These are phyloP conservation scores for Suillus clintonianus DNA, from an alignment of 768 basidiomycete genomes.

Conservation along the genomic window DNA sequence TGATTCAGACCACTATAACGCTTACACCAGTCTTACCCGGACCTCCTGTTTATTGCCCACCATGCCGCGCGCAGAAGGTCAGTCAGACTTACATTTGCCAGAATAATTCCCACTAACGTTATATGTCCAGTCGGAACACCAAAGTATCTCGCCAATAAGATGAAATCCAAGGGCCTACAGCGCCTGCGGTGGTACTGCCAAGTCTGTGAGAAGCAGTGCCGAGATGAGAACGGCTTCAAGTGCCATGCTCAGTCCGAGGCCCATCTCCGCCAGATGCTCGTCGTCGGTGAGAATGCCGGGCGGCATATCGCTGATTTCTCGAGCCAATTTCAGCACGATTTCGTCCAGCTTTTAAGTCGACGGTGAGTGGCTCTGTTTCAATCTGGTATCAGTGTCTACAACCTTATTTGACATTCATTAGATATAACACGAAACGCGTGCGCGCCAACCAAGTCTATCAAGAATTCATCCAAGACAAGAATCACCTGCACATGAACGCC, in stretches of 20 bases:
- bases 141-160: constrained; percentile 90
- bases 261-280: constrained; percentile 95
- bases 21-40: constrained; percentile 1
- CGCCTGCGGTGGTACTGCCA: constrained; percentile 98
- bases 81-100: constrained; percentile 1
- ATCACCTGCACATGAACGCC: constrained; percentile 96
- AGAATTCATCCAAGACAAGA: constrained; percentile 94
- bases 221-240: constrained; percentile 99
- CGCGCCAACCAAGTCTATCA: constrained; percentile 95
- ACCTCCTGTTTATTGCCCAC: constrained; percentile 20
- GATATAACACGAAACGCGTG: constrained; percentile 91
- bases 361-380: constrained; percentile 47
- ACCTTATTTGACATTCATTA: constrained; percentile 4
- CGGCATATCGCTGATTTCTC: constrained; percentile 92
- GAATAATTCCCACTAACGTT: background rate
- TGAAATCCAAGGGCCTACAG: constrained; percentile 97
- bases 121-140: constrained; percentile 71
- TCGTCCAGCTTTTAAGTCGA: constrained; percentile 86
- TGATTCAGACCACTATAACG: background rate
- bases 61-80: constrained; percentile 89
- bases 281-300: constrained; percentile 93
- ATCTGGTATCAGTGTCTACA: background rate
- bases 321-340: constrained; percentile 84
- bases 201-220: constrained; percentile 98
- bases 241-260: constrained; percentile 87